Conservation (phyloP, 352 stramenopile genomes). For the Globisporangium cederbergense region DNA sequence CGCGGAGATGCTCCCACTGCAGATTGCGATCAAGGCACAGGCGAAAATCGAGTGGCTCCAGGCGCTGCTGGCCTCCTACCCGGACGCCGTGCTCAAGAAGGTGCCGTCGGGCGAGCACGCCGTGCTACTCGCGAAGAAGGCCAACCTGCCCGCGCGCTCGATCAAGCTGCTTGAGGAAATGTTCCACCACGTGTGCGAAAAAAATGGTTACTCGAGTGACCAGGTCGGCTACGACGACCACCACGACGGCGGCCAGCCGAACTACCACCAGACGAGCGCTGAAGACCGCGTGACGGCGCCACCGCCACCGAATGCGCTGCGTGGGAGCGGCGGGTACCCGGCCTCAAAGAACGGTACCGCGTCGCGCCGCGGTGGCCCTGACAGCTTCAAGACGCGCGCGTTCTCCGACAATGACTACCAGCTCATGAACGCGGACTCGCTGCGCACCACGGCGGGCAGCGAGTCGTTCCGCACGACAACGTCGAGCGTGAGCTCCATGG, state of each 20-base stretch:
- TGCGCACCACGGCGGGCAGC: slow-evolving; percentile 3
- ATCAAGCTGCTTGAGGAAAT: slow-evolving; percentile 83
- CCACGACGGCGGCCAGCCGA: neutral
- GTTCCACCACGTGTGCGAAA: slow-evolving; percentile 82
- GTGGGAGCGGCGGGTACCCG: slow-evolving; percentile 16
- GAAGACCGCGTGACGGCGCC: slow-evolving; percentile 1
- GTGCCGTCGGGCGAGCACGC: slow-evolving; percentile 69
- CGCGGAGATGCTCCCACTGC: slow-evolving; percentile 80
- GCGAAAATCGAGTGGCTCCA: slow-evolving; percentile 86
- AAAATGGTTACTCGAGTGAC: slow-evolving; percentile 49
- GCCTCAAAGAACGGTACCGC: neutral
- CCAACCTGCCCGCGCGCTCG: slow-evolving; percentile 48
- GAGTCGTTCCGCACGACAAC: slow-evolving; percentile 28
- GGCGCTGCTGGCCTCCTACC: slow-evolving; percentile 75
- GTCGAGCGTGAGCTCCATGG: slow-evolving; percentile 14
- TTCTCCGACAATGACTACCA: slow-evolving; percentile 72
- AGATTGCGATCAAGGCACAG: slow-evolving; percentile 87
- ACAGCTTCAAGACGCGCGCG: slow-evolving; percentile 49
- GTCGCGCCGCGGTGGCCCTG: slow-evolving; percentile 2
- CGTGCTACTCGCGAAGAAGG: slow-evolving; percentile 67
- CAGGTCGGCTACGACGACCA: slow-evolving; percentile 48
- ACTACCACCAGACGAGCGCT: neutral
- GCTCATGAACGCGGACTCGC: neutral
- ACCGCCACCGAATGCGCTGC: neutral
- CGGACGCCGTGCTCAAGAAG: slow-evolving; percentile 79